Evolutionary conservation across 1,139 yeast species (phyloP).

Genomic region (Protomyces arabidopsidicola): DNA sequence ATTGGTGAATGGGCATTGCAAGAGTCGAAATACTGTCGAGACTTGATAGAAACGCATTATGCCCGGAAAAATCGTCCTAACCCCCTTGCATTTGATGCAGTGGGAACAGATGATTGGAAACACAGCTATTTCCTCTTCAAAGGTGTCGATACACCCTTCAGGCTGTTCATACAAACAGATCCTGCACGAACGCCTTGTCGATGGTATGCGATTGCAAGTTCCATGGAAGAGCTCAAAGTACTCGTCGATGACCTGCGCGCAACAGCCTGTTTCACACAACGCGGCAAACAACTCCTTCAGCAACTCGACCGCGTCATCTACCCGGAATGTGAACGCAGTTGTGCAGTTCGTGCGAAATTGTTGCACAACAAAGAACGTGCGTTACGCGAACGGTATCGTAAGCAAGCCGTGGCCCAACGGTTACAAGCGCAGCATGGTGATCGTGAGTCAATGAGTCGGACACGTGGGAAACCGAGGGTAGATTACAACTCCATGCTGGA

Average conservation of each 20-base stretch:
- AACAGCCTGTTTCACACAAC: slow-evolving; percentile 11
- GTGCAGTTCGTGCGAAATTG: slow-evolving; percentile 34
- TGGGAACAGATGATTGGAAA: slow-evolving; percentile 13
- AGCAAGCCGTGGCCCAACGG: slow-evolving; percentile 34
- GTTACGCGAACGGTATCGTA: slow-evolving; percentile 29
- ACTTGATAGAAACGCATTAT: slow-evolving; percentile 36
- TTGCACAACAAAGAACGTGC: slow-evolving; percentile 30
- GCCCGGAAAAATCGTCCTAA: slow-evolving; percentile 35
- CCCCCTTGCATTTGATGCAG: slow-evolving; percentile 5
- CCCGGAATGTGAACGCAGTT: slow-evolving; percentile 36
- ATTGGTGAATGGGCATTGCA: slow-evolving; percentile 16
- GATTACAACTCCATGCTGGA: slow-evolving; percentile 36
- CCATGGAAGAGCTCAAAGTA: slow-evolving; percentile 35
- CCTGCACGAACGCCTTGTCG: slow-evolving; percentile 36
- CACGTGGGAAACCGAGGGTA: slow-evolving; percentile 40
- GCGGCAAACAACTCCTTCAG: not conserved
- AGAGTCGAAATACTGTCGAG: slow-evolving; percentile 15
- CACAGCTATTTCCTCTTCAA: slow-evolving; percentile 23
- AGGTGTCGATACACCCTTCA: slow-evolving; percentile 34
- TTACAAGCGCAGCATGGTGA: slow-evolving; percentile 38
- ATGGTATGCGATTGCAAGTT: slow-evolving; percentile 41
- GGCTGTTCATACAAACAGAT: slow-evolving; percentile 40
- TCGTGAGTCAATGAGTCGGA: slow-evolving; percentile 37
- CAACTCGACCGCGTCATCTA: slow-evolving; percentile 26
- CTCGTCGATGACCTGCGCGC: slow-evolving; percentile 31